A percentile compares a stretch with the other conserved stretches of the same genome.
phyloP scores from a whole-genome alignment of 495 filamentous ascomycete genomes.

The Xylaria nigripes region DNA sequence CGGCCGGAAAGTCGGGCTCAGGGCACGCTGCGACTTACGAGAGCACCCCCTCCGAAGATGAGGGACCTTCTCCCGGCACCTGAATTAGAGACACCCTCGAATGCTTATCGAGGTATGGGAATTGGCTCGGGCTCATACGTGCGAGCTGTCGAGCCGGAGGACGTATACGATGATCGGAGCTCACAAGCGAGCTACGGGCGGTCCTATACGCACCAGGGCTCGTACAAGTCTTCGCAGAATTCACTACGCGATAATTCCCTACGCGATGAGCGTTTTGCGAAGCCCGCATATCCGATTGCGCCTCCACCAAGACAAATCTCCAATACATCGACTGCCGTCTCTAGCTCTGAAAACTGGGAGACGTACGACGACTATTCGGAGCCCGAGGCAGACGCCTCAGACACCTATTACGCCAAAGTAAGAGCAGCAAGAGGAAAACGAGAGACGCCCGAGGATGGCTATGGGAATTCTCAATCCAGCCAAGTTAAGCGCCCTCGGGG shows the following conservation, averaged over 20 bases:
- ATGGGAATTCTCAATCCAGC: conserved; percentile 39
- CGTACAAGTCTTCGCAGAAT: conserved; percentile 29
- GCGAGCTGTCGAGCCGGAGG: conserved; percentile 71
- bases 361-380: conserved; percentile 75
- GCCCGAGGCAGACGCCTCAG: conserved; percentile 63
- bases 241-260: conserved; percentile 36
- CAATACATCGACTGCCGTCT: conserved; percentile 50
- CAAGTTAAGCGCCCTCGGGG: conserved; percentile 31
- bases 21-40: conserved; percentile 27
- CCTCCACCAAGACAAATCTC: conserved; percentile 57
- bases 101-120: conserved; percentile 55
- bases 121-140: conserved; percentile 59
- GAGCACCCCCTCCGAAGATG: conserved; percentile 84
- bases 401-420: conserved; percentile 70
- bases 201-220: conserved; percentile 22
- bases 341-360: conserved; percentile 93
- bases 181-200: conserved; percentile 16
- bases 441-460: conserved; percentile 47
- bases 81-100: conserved; percentile 53
- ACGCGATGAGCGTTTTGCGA: conserved; percentile 30
- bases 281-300: conserved; percentile 28
- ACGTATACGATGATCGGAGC: conserved; percentile 66
- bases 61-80: conserved; percentile 64
- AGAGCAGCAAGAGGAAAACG: conserved; percentile 46
- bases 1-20: conserved; percentile 38